Base-by-base conservation (phyloP, 2,329 filamentous ascomycete species). In the Colletotrichum viniferum region DNA sequence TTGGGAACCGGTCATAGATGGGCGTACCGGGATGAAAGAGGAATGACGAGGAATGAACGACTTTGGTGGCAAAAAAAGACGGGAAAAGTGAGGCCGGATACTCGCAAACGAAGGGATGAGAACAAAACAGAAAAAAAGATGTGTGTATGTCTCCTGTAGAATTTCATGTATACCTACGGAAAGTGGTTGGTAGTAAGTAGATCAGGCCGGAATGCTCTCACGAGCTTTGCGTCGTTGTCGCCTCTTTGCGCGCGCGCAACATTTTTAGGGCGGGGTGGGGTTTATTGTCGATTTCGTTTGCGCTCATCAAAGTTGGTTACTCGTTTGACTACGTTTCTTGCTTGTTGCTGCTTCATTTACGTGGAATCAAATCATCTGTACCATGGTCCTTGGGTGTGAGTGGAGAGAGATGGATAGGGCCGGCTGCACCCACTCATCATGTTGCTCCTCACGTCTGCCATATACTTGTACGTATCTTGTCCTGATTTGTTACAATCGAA, bases 141-240 rank as follows among this genome's bases (percentile, higher is more conserved):
- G 28, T 52, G 34, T 66, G 26, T 65, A 63, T 71, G 34, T 64
- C 48, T 74, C 58, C 43, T 72, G 68, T 74, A 74, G 72, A 74
- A 72, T 43, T 72, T 48, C 69, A 72, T 74, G 73, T 77, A 68
- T 75, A 75, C 52, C 68, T 71, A 61, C 30, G 74, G 38, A 62
- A 14, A 58, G 55, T 30, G 28, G 24, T 61, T 68, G 58, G 69
- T 65, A 52, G 76, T 77, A 76, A 48, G 38, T 48, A 48, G 77
- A 78, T 75, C 71, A 78, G 75, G 77, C 67, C 69, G 68, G 71
- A 61, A 71, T 71, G 78, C 78, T 78, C 78, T 79, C 78, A 77
- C 78, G 78, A 76, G 78, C 78, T 70, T 67, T 75, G 72, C 68
- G 68, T 71, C 36, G 61, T 65, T 34, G 61, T 43, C 38, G 38